Percentiles rank a stretch among this genome's conserved stretches.
phyloP scores from a whole-genome alignment of 495 filamentous ascomycete species.

The Filosporella fistucella region DNA sequence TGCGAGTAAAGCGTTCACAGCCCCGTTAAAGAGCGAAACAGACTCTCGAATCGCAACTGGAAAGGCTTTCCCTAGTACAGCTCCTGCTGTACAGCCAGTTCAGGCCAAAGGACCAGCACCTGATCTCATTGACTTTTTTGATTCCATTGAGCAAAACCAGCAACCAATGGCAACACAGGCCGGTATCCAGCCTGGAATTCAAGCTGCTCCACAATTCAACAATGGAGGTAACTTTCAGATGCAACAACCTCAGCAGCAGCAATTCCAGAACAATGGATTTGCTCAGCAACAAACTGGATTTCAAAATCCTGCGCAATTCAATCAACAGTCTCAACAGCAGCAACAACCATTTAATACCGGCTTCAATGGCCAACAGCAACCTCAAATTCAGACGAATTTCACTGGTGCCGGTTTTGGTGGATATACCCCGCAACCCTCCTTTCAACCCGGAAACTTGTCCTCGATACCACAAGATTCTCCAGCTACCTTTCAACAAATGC shows the following conservation, averaged over 20 bases:
- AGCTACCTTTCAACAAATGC: conserved; percentile 21
- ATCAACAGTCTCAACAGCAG: conserved; percentile 35
- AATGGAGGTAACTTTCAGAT: conserved; percentile 37
- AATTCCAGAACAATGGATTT: conserved; percentile 28
- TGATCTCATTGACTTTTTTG: conserved; percentile 97
- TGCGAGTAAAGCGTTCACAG: conserved; percentile 13
- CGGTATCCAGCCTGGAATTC: conserved; percentile 27
- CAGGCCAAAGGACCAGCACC: conserved; percentile 59
- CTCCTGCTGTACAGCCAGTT: conserved; percentile 33
- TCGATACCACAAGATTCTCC: conserved; percentile 64
- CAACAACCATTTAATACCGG: conserved; percentile 26
- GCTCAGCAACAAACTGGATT: conserved; percentile 34
- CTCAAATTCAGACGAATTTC: conserved; percentile 52
- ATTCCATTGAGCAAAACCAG: conserved; percentile 91
- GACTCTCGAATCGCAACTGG: conserved; percentile 18
- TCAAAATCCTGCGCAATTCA: conserved; percentile 42
- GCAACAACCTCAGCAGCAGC: conserved; percentile 31
- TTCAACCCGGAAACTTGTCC: conserved; percentile 47
- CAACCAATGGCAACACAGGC: conserved; percentile 31
- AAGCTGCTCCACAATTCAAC: conserved; percentile 39
- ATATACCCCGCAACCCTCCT: conserved; percentile 63
- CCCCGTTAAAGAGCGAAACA: conserved; percentile 16
- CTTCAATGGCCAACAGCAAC: conserved; percentile 44
- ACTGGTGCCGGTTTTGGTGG: conserved; percentile 87
- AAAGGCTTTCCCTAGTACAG: conserved; percentile 26